Conservation (phyloP, 306 rosid species). For the Rosa chinensis region DNA sequence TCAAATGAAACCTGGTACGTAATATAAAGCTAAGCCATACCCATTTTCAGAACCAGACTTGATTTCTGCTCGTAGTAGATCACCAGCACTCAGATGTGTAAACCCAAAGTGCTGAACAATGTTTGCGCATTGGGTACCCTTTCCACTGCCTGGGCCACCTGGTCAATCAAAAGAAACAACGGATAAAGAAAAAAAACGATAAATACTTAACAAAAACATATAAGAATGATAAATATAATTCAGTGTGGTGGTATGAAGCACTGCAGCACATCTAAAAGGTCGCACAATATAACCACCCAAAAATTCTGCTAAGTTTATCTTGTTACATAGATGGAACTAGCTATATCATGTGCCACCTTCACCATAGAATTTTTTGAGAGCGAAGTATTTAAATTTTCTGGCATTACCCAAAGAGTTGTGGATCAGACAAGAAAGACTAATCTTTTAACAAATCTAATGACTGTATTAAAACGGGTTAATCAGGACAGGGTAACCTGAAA, state of each 20-base stretch:
- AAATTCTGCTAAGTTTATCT: background rate
- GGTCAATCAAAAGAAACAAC: slow-evolving; percentile 28
- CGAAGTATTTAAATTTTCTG: background rate
- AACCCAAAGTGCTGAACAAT: slow-evolving; percentile 71
- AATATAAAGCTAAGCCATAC: slow-evolving; percentile 35
- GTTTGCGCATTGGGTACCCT: slow-evolving; percentile 94
- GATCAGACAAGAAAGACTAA: background rate
- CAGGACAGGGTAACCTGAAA: background rate
- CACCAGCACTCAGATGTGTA: slow-evolving; percentile 99
- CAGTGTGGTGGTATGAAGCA: background rate
- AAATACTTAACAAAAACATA: background rate
- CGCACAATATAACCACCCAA: background rate
- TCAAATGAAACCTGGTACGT: slow-evolving; percentile 4
- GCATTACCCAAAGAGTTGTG: background rate
- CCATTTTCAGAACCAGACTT: slow-evolving; percentile 98
- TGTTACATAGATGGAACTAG: background rate
- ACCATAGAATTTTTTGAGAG: background rate
- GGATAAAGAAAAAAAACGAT: background rate
- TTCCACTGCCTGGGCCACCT: slow-evolving; percentile 99
- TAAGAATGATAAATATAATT: background rate
- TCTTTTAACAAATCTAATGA: background rate
- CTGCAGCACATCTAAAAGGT: background rate
- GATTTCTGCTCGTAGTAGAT: slow-evolving; percentile 92
- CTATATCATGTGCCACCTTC: background rate
- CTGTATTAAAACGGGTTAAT: background rate